phyloP scores from a whole-genome alignment of 495 filamentous ascomycete species.

The Clohesyomyces aquaticus region DNA sequence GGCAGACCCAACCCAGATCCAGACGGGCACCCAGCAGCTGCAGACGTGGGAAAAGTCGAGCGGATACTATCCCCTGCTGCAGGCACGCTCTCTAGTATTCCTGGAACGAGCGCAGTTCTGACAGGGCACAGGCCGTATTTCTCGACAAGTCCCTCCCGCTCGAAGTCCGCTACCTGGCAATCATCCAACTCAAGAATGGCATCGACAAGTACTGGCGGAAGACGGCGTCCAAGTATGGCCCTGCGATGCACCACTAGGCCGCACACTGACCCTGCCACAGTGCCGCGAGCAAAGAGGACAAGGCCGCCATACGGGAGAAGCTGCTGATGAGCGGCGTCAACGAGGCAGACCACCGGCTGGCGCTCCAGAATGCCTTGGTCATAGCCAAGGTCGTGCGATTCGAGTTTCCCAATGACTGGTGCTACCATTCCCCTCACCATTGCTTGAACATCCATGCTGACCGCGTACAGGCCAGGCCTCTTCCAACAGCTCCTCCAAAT shows the following conservation, averaged over 20 bases:
- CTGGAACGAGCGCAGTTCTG: not conserved
- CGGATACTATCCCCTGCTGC: conserved; percentile 77
- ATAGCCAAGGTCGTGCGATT: conserved; percentile 84
- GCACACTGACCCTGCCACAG: conserved; percentile 46
- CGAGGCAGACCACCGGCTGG: conserved; percentile 73
- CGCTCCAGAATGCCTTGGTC: conserved; percentile 83
- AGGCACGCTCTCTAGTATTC: conserved; percentile 55
- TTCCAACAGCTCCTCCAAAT: conserved; percentile 45
- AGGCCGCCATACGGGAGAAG: conserved; percentile 70
- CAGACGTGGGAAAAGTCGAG: conserved; percentile 78
- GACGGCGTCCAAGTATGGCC: conserved; percentile 62
- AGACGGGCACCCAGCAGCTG: conserved; percentile 80
- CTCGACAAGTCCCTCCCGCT: conserved; percentile 73
- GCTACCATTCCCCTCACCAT: not conserved
- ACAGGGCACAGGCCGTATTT: conserved; percentile 54
- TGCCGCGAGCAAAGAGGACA: conserved; percentile 74
- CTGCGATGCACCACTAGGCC: not conserved
- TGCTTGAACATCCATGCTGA: conserved; percentile 45
- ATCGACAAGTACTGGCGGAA: conserved; percentile 93
- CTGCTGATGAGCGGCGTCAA: conserved; percentile 71
- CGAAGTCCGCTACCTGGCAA: conserved; percentile 81
- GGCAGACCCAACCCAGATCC: conserved; percentile 72
- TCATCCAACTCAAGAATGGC: conserved; percentile 94
- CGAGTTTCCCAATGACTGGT: conserved; percentile 85
- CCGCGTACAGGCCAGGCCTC: conserved; percentile 22